A percentile compares a stretch with the other conserved stretches of the same genome.
phyloP scores from a whole-genome alignment of 2,329 filamentous ascomycete genomes.

The Scleromitrula shiraiana region DNA sequence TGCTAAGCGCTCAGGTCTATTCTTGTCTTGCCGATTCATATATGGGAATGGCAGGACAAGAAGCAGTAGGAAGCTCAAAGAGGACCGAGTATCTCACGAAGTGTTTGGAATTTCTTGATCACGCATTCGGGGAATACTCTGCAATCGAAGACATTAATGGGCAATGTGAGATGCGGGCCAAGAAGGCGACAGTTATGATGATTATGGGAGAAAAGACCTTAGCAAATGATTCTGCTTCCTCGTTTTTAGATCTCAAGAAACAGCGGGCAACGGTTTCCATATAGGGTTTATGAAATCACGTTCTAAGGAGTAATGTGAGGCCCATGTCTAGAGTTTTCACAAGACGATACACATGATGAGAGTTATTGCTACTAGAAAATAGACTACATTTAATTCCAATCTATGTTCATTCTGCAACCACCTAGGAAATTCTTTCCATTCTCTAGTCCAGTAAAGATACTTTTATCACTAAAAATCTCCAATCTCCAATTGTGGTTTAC shows the following conservation, averaged over 20 bases:
- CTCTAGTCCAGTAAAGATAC: background rate
- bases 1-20: constrained; percentile 49
- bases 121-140: constrained; percentile 41
- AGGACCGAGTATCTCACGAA: constrained; percentile 42
- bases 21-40: constrained; percentile 53
- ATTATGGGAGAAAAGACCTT: constrained; percentile 46
- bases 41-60: constrained; percentile 53
- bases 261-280: constrained; percentile 23
- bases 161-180: constrained; percentile 56
- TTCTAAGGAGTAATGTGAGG: background rate
- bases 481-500: constrained; percentile 8
- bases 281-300: background rate
- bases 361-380: constrained; percentile 7
- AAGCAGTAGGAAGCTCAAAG: constrained; percentile 28
- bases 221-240: constrained; percentile 48
- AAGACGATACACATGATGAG: background rate
- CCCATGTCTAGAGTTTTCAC: background rate
- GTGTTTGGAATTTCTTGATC: constrained; percentile 24
- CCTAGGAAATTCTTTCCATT: background rate
- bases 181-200: constrained; percentile 58
- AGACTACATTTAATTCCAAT: constrained; percentile 10
- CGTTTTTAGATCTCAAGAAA: constrained; percentile 43
- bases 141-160: constrained; percentile 49
- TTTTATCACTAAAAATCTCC: background rate
- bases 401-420: constrained; percentile 4